Evolutionary conservation across 352 stramenopile species (phyloP).

Genomic region (Phytophthora fragariaefolia): DNA sequence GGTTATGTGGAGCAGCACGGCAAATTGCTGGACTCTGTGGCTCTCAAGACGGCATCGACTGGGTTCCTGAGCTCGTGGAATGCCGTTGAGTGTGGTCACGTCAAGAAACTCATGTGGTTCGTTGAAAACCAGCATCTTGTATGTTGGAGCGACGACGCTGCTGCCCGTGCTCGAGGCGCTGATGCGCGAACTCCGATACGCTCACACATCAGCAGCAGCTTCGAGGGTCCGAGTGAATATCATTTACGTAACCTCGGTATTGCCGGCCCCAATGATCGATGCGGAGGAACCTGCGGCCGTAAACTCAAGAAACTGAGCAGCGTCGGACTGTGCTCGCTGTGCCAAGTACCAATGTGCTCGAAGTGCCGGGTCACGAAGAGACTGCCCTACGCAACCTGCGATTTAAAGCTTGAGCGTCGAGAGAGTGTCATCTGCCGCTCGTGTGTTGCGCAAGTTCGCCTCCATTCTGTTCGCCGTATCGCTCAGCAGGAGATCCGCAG

Average conservation of each 20-base stretch:
- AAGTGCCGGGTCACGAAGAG: slow-evolving; percentile 49
- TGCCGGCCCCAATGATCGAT: slow-evolving; percentile 17
- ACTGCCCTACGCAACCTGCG: slow-evolving; percentile 37
- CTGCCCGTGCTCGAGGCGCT: slow-evolving; percentile 15
- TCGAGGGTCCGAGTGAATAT: slow-evolving; percentile 15
- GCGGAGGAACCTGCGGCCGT: slow-evolving; percentile 39
- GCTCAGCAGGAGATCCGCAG: slow-evolving; percentile 39
- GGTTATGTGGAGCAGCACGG: slow-evolving; percentile 51
- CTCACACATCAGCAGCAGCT: slow-evolving; percentile 14
- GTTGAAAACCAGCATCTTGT: slow-evolving; percentile 38
- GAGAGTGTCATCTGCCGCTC: slow-evolving; percentile 43
- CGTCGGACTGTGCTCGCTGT: slow-evolving; percentile 41
- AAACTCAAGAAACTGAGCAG: slow-evolving; percentile 42
- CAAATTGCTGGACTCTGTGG: slow-evolving; percentile 44
- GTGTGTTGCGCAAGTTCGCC: slow-evolving; percentile 38
- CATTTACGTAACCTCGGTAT: slow-evolving; percentile 33
- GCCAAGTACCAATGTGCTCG: slow-evolving; percentile 45
- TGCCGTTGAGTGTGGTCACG: slow-evolving; percentile 45
- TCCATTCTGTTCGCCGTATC: slow-evolving; percentile 31
- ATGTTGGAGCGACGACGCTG: slow-evolving; percentile 29
- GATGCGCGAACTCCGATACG: slow-evolving; percentile 7
- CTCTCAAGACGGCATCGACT: slow-evolving; percentile 49
- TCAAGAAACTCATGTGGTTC: slow-evolving; percentile 61
- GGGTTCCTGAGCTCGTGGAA: slow-evolving; percentile 60
- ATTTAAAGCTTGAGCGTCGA: slow-evolving; percentile 38